phyloP scores from a whole-genome alignment of 176 grass and related monocot genomes.

The Phyllostachys edulis region DNA sequence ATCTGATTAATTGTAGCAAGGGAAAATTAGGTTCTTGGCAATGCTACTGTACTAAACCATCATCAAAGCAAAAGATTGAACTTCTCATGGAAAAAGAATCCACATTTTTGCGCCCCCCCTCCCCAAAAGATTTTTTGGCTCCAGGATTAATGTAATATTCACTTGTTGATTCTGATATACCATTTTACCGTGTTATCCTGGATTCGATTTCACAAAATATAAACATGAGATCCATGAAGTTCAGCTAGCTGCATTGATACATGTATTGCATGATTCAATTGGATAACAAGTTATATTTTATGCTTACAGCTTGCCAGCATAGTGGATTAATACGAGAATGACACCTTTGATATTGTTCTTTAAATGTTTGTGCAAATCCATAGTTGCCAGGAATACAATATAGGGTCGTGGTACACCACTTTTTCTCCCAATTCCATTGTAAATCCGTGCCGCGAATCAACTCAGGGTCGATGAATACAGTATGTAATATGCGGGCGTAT shows the following conservation, averaged over 20 bases:
- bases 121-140: background rate
- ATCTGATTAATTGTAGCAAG: background rate
- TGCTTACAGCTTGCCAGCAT: background rate
- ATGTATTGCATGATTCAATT: background rate
- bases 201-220: background rate
- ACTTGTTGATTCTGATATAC: conserved; percentile 30
- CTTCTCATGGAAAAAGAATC: background rate
- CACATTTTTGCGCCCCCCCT: background rate
- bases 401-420: background rate
- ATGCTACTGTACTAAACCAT: background rate
- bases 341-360: conserved; percentile 2
- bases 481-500: background rate
- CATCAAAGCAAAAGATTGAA: background rate
- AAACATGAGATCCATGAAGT: background rate
- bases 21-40: background rate
- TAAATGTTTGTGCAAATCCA: background rate
- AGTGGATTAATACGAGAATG: background rate
- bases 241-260: background rate
- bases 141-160: background rate
- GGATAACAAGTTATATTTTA: background rate
- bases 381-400: background rate
- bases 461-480: background rate
- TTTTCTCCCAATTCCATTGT: background rate
- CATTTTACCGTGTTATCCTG: conserved; percentile 16
- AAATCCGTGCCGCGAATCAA: background rate